phyloP scores from a whole-genome alignment of 140 eudicot genomes.

The Anethum foeniculum region DNA sequence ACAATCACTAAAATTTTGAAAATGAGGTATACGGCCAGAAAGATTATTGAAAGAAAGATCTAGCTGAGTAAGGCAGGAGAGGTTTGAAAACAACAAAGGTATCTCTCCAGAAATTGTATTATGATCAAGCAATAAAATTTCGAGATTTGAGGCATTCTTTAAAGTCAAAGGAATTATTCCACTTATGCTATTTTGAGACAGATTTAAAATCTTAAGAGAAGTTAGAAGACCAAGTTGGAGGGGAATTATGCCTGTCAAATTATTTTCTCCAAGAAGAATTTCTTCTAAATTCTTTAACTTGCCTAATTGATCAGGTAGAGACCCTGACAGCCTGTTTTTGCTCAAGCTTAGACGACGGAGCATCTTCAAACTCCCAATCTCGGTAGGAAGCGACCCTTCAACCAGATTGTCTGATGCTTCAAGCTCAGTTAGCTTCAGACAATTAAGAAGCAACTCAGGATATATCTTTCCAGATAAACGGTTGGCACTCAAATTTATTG shows the following conservation, averaged over 20 bases:
- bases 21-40: slow-evolving; percentile 27
- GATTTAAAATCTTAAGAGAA: slow-evolving; percentile 18
- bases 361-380: slow-evolving; percentile 15
- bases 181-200: slow-evolving; percentile 19
- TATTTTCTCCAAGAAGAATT: slow-evolving; percentile 29
- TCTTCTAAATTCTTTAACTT: slow-evolving; percentile 12
- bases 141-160: slow-evolving; percentile 18
- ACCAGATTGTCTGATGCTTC: slow-evolving; percentile 18
- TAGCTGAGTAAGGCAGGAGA: slow-evolving; percentile 16
- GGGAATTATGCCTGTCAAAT: slow-evolving; percentile 26
- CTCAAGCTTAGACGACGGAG: slow-evolving; percentile 16
- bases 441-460: slow-evolving; percentile 13
- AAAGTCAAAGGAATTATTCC: slow-evolving; percentile 19
- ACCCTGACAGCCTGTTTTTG: slow-evolving; percentile 20
- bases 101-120: slow-evolving; percentile 25
- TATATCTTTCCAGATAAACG: slow-evolving; percentile 19
- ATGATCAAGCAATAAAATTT: slow-evolving; percentile 22
- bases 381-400: slow-evolving; percentile 19
- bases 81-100: slow-evolving; percentile 23
- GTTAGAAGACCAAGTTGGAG: slow-evolving; percentile 13
- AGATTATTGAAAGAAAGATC: slow-evolving; percentile 30
- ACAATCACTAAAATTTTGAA: slow-evolving; percentile 18
- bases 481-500: slow-evolving; percentile 22
- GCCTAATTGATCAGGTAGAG: slow-evolving; percentile 27
- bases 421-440: slow-evolving; percentile 19